Evolutionary conservation across 805 yeast genomes (phyloP).

Genomic region (Candida insectalens): DNA sequence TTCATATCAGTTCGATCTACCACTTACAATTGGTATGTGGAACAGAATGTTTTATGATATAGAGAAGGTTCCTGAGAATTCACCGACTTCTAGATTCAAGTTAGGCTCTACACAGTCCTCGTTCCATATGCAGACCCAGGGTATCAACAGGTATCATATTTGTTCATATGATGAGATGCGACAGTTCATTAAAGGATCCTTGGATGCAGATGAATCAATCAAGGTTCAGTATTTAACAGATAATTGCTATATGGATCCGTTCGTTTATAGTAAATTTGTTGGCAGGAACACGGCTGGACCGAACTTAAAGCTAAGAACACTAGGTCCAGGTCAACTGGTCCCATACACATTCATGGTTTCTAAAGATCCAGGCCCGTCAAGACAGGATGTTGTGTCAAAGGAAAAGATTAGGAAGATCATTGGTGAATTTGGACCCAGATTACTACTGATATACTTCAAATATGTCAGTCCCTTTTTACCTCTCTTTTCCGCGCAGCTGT

Average conservation of each 20-base stretch:
- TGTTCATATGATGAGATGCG: slow-evolving; percentile 2
- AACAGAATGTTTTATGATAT: slow-evolving; percentile 3
- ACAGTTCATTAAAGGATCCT: slow-evolving; percentile 1
- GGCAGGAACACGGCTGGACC: neutral
- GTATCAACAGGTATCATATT: slow-evolving; percentile 1
- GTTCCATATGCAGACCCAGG: slow-evolving; percentile 2
- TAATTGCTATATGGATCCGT: slow-evolving; percentile 4
- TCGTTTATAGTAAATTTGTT: neutral
- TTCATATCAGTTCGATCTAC: slow-evolving; percentile 3
- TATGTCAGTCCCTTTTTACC: slow-evolving; percentile 4
- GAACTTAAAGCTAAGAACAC: too few relatives aligned
- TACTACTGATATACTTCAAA: slow-evolving; percentile 3
- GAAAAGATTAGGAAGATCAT: slow-evolving; percentile 2
- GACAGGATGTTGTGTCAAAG: slow-evolving; percentile 2
- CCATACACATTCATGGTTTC: neutral
- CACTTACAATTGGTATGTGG: slow-evolving; percentile 4
- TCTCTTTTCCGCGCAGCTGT: slow-evolving; percentile 3
- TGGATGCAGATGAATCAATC: slow-evolving; percentile 3
- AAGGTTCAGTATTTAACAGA: slow-evolving; percentile 2
- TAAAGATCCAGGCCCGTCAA: slow-evolving; percentile 3
- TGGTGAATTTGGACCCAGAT: slow-evolving; percentile 2
- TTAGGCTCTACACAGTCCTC: neutral
- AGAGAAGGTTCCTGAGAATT: neutral
- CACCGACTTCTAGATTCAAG: neutral
- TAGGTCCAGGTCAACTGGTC: neutral